Base-by-base conservation (phyloP, 129 eudicot genomes). In the Tagetes patula region DNA sequence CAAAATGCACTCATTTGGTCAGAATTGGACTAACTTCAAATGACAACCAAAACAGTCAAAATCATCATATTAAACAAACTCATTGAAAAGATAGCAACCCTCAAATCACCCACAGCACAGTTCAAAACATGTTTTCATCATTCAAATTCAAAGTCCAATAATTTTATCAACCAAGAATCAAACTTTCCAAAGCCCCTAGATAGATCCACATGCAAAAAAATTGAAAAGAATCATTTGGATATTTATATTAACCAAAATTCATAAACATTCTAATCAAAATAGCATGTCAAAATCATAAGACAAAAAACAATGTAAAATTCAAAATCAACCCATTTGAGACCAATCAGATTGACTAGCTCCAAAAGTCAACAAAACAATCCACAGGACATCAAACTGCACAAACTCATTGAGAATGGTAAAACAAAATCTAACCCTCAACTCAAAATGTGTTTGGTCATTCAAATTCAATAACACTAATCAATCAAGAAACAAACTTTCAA, bases 11-110 rank as follows among this genome's bases (percentile, higher is more conserved):
- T 42, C 47, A 77, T 50, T 33, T 0, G 45, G 71, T 50, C 81
- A 77, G 48, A 77, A 77, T 40, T 48, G 65, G 71, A 77, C 63
- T 54, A 58, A 6, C 40, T 52, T 75, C 43, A 40, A 50, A 65
- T 64, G 72, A 58, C 72, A 50, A 65, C 56, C 2, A 58, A 72
- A 72, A 40, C 42, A 58, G 32, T 20, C 74, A 56, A 30, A 39
- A 7, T 37, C 53, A 64, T 65, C 65, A 74, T 50, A 64, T 13
- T 39, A 34, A 75, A 38, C 36, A 49, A 65, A 65, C 48, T 32
- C 55, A 39, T 40, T 8, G 10, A 65, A 52, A 58, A 55, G 13
- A 13, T 11, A 11, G 12, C 37, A 30, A 38, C 63, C 64, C 45
- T 47, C 61, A 69, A 60, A 69, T 68, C 73, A 53, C 47, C 58